Evolutionary conservation across 768 basidiomycete genomes (phyloP).

Genomic region (Lactarius hengduanensis): DNA sequence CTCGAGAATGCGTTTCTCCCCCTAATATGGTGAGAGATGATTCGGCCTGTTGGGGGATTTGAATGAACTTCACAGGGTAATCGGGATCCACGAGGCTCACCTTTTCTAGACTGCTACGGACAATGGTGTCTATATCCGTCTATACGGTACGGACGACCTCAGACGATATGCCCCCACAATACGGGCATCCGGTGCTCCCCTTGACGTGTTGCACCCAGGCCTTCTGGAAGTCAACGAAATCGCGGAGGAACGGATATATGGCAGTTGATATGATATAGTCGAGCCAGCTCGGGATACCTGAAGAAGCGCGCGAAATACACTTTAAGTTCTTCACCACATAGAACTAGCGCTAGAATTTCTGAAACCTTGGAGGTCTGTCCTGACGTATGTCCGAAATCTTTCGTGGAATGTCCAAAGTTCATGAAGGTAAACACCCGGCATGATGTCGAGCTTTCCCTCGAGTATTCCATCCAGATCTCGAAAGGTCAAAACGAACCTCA

Average conservation of each 20-base stretch:
- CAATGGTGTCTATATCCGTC: background rate
- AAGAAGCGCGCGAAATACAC: background rate
- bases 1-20: no score
- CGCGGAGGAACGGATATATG: background rate
- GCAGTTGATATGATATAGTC: accelerated
- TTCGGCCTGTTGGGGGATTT: conserved; percentile 9
- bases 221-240: background rate
- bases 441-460: background rate
- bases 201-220: background rate
- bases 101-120: background rate
- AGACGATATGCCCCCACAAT: no score
- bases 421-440: conserved; percentile 12
- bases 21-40: background rate
- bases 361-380: background rate
- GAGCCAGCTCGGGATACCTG: background rate
- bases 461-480: background rate
- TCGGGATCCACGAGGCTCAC: background rate
- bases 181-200: no score
- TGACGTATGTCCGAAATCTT: background rate
- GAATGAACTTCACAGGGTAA: background rate
- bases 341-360: background rate
- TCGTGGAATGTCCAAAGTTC: conserved; percentile 27
- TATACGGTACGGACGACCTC: conserved; percentile 1
- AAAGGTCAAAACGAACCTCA: background rate
- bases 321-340: background rate